Conservation (phyloP, 78 protist genomes). For the Paratrimastix pyriformis region DNA sequence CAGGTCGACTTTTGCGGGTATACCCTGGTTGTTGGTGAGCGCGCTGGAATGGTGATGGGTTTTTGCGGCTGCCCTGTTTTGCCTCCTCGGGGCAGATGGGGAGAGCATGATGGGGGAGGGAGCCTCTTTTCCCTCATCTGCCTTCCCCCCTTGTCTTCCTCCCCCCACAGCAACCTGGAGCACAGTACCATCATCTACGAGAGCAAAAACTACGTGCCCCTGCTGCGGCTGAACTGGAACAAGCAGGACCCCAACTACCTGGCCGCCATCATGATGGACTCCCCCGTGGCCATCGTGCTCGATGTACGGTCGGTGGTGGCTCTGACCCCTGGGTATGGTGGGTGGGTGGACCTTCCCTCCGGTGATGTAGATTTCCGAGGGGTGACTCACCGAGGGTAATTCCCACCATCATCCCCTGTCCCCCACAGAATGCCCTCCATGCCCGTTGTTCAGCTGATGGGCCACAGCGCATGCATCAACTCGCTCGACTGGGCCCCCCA, state of each 20-base stretch:
- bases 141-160: neutral
- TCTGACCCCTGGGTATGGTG: neutral
- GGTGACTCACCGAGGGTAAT: neutral
- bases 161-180: constrained; percentile 49
- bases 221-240: constrained; percentile 88
- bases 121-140: neutral
- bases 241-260: constrained; percentile 81
- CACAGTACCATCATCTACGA: constrained; percentile 94
- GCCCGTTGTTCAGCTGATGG: constrained; percentile 70
- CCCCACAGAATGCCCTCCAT: constrained; percentile 67
- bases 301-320: constrained; percentile 52
- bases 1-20: no score
- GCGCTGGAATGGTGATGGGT: neutral
- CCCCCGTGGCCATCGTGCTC: constrained; percentile 52
- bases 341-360: neutral
- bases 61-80: neutral
- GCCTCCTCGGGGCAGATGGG: no score
- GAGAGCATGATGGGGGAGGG: no score
- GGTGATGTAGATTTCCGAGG: neutral
- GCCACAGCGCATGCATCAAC: constrained; percentile 68
- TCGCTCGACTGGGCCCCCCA: constrained; percentile 92
- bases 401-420: neutral
- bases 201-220: constrained; percentile 55
- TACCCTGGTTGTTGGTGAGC: no score
- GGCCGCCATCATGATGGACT: constrained; percentile 79